phyloP scores from a whole-genome alignment of 495 filamentous ascomycete species.

The Peziza echinospora region DNA sequence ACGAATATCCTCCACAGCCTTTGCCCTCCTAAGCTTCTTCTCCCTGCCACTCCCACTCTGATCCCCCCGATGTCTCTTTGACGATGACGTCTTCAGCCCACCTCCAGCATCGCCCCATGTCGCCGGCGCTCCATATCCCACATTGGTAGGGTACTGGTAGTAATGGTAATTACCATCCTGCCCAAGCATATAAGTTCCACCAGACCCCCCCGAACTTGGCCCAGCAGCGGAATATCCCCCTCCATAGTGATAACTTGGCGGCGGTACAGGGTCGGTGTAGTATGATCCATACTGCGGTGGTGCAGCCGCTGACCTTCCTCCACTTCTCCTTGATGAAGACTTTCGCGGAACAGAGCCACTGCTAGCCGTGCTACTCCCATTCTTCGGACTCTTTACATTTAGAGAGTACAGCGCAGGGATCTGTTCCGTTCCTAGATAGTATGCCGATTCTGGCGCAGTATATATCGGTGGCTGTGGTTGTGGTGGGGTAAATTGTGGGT shows the following conservation, averaged over 20 bases:
- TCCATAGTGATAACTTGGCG: not conserved
- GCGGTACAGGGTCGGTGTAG: not conserved
- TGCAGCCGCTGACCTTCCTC: not conserved
- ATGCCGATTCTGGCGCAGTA: not conserved
- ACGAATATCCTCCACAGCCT: not conserved
- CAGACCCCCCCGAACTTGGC: not conserved
- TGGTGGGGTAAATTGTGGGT: not conserved
- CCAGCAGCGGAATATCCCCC: not conserved
- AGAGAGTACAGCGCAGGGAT: not conserved
- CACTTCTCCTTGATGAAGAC: too few relatives aligned
- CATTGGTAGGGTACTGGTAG: too few relatives aligned
- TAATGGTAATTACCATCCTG: too few relatives aligned
- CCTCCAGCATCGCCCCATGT: too few relatives aligned
- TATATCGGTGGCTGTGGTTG: not conserved
- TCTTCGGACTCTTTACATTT: not conserved
- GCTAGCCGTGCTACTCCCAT: not conserved
- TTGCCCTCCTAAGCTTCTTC: not conserved
- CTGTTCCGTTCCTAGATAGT: not conserved
- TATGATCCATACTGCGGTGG: not conserved
- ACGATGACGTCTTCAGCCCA: too few relatives aligned
- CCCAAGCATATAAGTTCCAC: too few relatives aligned
- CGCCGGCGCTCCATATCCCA: too few relatives aligned
- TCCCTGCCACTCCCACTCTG: not conserved
- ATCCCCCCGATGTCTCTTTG: too few relatives aligned
- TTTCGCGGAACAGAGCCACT: too few relatives aligned